phyloP scores from a whole-genome alignment of 805 yeast species.

The Ogataea methanolica region DNA sequence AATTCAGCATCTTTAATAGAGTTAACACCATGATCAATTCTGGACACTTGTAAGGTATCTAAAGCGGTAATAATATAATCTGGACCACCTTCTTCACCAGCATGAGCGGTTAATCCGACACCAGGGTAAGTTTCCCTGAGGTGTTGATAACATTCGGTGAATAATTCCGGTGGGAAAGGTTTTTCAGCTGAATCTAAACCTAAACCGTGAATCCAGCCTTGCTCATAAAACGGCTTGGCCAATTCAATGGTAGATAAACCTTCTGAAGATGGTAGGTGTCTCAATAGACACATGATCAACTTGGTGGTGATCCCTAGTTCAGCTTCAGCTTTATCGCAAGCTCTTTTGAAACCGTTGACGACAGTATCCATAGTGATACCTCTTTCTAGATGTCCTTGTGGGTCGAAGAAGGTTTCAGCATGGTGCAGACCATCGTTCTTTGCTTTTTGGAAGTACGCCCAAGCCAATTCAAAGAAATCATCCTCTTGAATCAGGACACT shows the following conservation, averaged over 20 bases:
- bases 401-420: conserved; percentile 78
- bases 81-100: conserved; percentile 86
- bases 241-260: conserved; percentile 54
- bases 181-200: conserved; percentile 81
- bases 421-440: conserved; percentile 56
- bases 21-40: conserved; percentile 81
- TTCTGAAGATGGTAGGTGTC: conserved; percentile 63
- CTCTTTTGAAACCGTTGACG: conserved; percentile 61
- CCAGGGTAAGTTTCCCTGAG: conserved; percentile 46
- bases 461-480: conserved; percentile 77
- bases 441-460: conserved; percentile 62
- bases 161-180: conserved; percentile 72
- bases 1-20: conserved; percentile 51
- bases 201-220: conserved; percentile 65
- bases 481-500: conserved; percentile 62
- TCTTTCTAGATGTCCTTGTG: conserved; percentile 76
- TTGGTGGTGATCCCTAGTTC: conserved; percentile 64
- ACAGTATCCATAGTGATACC: conserved; percentile 57
- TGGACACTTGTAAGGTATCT: conserved; percentile 53
- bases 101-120: conserved; percentile 74
- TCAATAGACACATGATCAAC: conserved; percentile 74
- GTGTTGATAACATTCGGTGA: conserved; percentile 54
- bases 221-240: conserved; percentile 46
- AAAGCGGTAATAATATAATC: conserved; percentile 57
- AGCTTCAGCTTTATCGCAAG: conserved; percentile 55